phyloP scores from a whole-genome alignment of 768 basidiomycete species.

The Psilocybe subaeruginosa region DNA sequence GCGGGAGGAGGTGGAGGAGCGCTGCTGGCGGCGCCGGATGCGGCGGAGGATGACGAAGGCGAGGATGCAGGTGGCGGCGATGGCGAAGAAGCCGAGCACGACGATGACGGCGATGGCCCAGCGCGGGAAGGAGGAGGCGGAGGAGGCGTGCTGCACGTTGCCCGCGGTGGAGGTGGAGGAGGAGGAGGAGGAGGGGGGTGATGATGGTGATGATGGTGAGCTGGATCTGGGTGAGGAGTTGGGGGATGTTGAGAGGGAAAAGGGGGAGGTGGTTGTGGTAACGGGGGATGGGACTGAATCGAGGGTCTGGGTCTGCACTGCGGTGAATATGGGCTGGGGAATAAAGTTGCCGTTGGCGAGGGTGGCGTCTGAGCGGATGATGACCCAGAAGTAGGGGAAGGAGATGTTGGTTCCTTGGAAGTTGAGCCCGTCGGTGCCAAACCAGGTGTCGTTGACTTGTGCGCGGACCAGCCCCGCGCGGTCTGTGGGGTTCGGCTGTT shows the following conservation, averaged over 20 bases:
- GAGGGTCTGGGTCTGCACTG: slow-evolving; percentile 63
- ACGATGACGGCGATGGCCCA: slow-evolving; percentile 94
- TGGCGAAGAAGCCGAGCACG: slow-evolving; percentile 83
- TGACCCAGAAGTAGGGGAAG: slow-evolving; percentile 79
- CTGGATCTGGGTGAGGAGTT: too few species aligned
- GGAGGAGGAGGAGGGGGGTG: slow-evolving; percentile 35
- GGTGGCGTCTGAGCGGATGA: slow-evolving; percentile 59
- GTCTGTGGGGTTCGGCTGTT: slow-evolving; percentile 50
- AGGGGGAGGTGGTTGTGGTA: slow-evolving; percentile 5
- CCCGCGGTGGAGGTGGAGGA: slow-evolving; percentile 35
- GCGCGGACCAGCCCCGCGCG: slow-evolving; percentile 56
- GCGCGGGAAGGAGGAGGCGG: slow-evolving; percentile 62
- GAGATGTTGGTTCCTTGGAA: slow-evolving; percentile 56
- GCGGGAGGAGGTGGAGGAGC: slow-evolving; percentile 50
- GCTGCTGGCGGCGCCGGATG: slow-evolving; percentile 54
- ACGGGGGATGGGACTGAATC: slow-evolving; percentile 60
- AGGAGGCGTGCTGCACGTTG: slow-evolving; percentile 46
- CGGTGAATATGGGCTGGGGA: slow-evolving; percentile 75
- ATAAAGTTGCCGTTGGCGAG: slow-evolving; percentile 58
- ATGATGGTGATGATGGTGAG: slow-evolving; percentile 32
- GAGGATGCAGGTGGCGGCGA: slow-evolving; percentile 68
- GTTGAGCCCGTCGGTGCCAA: slow-evolving; percentile 51
- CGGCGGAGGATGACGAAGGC: slow-evolving; percentile 76
- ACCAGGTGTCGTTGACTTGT: slow-evolving; percentile 79
- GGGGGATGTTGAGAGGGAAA: too few species aligned